Evolutionary conservation across 495 filamentous ascomycete species (phyloP).

Genomic region (Hyaloscypha hepaticicola): DNA sequence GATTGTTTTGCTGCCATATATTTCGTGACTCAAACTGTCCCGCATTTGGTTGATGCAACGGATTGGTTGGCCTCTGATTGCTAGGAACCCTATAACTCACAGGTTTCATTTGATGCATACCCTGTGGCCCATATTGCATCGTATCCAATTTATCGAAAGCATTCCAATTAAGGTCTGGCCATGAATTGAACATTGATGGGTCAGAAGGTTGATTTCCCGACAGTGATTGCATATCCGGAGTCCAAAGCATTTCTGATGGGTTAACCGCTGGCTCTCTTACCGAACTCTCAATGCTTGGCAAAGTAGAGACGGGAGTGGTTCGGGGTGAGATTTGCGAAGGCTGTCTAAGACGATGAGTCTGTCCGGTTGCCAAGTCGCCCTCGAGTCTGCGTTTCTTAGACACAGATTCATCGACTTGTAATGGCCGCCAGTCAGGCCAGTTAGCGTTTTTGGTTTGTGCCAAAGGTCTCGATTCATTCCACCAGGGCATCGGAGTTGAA

Average conservation of each 20-base stretch:
- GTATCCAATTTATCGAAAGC: background rate
- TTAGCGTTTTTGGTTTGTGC: background rate
- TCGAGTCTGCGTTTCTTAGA: constrained; percentile 29
- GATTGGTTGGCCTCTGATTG: background rate
- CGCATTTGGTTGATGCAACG: background rate
- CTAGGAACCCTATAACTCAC: background rate
- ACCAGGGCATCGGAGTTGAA: background rate
- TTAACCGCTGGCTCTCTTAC: background rate
- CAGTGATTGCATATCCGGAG: background rate
- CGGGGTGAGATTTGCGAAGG: constrained; percentile 9
- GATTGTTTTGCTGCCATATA: background rate
- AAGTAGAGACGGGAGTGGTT: background rate
- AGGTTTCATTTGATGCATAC: background rate
- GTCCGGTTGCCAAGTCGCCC: background rate
- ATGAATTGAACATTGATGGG: background rate
- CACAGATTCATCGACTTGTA: constrained; percentile 4
- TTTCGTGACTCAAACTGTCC: background rate
- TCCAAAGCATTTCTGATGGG: background rate
- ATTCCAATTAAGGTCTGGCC: constrained; percentile 12
- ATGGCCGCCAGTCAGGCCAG: constrained; percentile 24
- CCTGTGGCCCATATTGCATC: background rate
- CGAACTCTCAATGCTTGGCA: background rate
- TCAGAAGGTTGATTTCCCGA: background rate
- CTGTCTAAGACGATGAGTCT: constrained; percentile 7
- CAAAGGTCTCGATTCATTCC: background rate